These are phyloP conservation scores for Adenanthera pavonina DNA, from an alignment of 306 rosid genomes.

Conservation along the genomic window DNA sequence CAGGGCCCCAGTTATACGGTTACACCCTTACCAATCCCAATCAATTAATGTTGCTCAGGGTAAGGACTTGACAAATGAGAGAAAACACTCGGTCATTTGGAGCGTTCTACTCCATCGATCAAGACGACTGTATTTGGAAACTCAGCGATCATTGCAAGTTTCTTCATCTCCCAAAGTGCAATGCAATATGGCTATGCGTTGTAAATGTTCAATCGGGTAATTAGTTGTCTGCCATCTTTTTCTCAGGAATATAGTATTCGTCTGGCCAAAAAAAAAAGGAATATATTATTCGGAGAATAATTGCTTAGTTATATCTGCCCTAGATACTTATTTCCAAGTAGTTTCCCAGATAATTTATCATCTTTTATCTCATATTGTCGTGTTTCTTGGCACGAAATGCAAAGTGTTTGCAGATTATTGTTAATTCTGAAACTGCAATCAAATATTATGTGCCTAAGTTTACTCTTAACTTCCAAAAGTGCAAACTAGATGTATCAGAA, in stretches of 20 bases:
- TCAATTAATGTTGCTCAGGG: neutral
- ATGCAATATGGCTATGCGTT: neutral
- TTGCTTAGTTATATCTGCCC: constrained; percentile 12
- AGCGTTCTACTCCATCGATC: neutral
- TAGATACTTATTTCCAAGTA: neutral
- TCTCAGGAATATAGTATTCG: neutral
- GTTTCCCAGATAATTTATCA: neutral
- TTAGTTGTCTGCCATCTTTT: neutral
- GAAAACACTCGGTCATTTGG: neutral
- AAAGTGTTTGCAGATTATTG: neutral
- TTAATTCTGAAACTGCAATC: neutral
- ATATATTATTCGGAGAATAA: neutral
- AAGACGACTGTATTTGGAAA: neutral
- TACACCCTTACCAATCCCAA: neutral
- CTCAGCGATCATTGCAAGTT: neutral
- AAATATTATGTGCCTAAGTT: neutral
- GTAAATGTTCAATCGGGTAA: neutral
- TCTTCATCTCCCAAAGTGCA: neutral
- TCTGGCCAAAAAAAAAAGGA: no score
- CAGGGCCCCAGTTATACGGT: neutral
- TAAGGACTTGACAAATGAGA: neutral
- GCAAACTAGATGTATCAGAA: neutral
- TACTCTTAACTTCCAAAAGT: neutral
- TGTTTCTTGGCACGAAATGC: neutral
- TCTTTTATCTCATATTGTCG: neutral